Evolutionary conservation across 371 early-diverging fungal genomes (phyloP).

Genomic region (Rhizopus stolonifer): DNA sequence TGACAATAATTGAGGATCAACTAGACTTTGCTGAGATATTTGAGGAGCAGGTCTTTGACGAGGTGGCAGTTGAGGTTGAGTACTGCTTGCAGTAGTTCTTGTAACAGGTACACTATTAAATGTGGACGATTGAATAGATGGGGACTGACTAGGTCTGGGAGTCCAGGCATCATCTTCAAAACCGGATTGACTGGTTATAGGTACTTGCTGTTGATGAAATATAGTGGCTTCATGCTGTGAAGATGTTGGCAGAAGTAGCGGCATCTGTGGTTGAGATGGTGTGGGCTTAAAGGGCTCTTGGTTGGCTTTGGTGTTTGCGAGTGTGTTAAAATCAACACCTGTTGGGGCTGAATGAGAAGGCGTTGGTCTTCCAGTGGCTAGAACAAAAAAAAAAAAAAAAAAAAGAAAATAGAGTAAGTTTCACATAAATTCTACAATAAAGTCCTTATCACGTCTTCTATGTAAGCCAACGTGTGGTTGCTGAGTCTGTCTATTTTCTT

Average conservation of each 20-base stretch:
- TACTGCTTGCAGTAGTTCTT: background rate
- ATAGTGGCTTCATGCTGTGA: background rate
- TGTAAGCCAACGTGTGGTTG: constrained; percentile 19
- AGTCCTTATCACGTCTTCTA: constrained; percentile 30
- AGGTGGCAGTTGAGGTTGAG: constrained; percentile 6
- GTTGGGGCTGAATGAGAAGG: constrained; percentile 41
- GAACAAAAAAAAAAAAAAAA: no score
- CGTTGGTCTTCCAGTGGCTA: constrained; percentile 45
- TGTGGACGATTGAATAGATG: constrained; percentile 9
- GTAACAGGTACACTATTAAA: background rate
- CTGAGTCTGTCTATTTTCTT: constrained; percentile 31
- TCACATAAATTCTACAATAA: background rate
- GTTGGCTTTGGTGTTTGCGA: constrained; percentile 16
- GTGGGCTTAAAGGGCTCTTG: constrained; percentile 33
- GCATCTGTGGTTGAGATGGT: constrained; percentile 22
- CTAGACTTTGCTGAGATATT: constrained; percentile 34
- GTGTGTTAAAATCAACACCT: constrained; percentile 27
- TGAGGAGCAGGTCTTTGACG: constrained; percentile 36
- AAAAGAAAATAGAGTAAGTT: constrained; percentile 1
- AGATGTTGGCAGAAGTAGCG: constrained; percentile 5
- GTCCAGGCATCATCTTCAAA: constrained; percentile 63
- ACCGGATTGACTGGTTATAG: constrained; percentile 15
- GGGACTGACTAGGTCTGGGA: constrained; percentile 38
- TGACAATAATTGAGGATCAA: constrained; percentile 35
- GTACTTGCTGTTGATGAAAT: background rate